Percentiles rank a stretch among this genome's conserved stretches.
Evolutionary conservation across 495 filamentous ascomycete genomes (phyloP).

Genomic region (Letharia lupina): DNA sequence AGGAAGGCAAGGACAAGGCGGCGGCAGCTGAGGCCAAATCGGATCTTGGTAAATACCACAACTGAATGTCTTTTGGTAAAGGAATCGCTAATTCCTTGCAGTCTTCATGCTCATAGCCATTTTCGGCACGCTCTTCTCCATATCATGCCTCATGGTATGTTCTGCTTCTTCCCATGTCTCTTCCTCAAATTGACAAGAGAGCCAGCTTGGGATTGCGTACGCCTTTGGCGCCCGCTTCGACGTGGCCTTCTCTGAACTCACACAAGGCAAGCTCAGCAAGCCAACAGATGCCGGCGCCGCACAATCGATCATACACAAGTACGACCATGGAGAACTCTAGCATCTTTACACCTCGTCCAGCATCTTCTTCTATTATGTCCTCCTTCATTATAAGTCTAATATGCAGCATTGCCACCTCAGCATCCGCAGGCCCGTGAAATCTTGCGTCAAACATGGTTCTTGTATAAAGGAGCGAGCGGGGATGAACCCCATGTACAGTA

Average conservation of each 20-base stretch:
- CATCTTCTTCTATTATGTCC: not conserved
- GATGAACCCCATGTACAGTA: not conserved
- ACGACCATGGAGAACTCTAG: conserved; percentile 35
- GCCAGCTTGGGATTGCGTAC: conserved; percentile 59
- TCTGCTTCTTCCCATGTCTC: not conserved
- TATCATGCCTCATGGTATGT: conserved; percentile 60
- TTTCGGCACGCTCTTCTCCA: conserved; percentile 47
- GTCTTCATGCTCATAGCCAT: conserved; percentile 57
- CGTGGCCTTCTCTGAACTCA: conserved; percentile 48
- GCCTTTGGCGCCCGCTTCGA: conserved; percentile 60
- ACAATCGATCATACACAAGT: conserved; percentile 24
- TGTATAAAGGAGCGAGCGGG: not conserved
- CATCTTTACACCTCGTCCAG: conserved; percentile 7
- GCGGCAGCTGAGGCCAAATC: conserved; percentile 37
- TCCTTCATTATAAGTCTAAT: not conserved
- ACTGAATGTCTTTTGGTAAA: not conserved
- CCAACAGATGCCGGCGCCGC: conserved; percentile 19
- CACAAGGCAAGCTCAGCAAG: conserved; percentile 36
- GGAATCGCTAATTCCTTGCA: conserved; percentile 25
- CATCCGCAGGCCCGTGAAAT: not conserved
- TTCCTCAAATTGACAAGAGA: conserved; percentile 1
- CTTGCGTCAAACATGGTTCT: not conserved
- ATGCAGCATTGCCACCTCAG: not conserved
- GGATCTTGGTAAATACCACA: conserved; percentile 20
- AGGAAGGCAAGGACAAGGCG: conserved; percentile 41